Percentiles rank a stretch among this genome's conserved stretches.
Conservation (phyloP, 2,329 filamentous ascomycete species). For the Colletotrichum sp. region DNA sequence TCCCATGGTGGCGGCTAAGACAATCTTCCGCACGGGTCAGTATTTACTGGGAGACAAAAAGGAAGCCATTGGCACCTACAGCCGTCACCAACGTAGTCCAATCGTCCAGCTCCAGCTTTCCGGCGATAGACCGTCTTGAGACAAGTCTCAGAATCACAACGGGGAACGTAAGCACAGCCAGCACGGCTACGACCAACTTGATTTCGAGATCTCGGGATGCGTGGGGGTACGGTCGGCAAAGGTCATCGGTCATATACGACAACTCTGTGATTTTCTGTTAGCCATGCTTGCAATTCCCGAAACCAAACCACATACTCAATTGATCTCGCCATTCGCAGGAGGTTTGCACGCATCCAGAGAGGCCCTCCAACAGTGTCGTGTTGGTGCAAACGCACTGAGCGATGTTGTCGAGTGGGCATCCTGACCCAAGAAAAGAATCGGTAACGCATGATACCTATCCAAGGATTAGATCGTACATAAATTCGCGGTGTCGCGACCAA, state of each 20-base stretch:
- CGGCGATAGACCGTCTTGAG: background rate
- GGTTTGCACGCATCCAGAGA: constrained; percentile 1
- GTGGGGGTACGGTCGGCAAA: background rate
- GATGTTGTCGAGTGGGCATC: background rate
- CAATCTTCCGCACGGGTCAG: background rate
- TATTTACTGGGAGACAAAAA: fast-evolving
- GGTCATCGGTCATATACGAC: background rate
- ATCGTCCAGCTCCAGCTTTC: background rate
- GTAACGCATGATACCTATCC: background rate
- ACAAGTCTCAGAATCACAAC: background rate
- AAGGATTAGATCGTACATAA: background rate
- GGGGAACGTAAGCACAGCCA: background rate
- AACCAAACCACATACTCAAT: background rate
- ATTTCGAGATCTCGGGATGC: background rate
- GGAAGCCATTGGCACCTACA: background rate
- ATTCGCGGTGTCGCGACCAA: fast-evolving
- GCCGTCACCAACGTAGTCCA: background rate
- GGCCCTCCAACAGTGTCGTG: background rate
- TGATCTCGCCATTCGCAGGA: constrained; percentile 4
- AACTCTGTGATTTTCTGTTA: background rate
- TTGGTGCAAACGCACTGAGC: constrained; percentile 11
- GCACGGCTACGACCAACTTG: background rate
- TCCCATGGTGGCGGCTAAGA: background rate
- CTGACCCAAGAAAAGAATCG: background rate
- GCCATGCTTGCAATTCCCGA: background rate